Evolutionary conservation across 2,329 filamentous ascomycete species (phyloP), one percentile per base, ranked within the genome.

Genomic region (Lasiodiplodia sp.): DNA sequence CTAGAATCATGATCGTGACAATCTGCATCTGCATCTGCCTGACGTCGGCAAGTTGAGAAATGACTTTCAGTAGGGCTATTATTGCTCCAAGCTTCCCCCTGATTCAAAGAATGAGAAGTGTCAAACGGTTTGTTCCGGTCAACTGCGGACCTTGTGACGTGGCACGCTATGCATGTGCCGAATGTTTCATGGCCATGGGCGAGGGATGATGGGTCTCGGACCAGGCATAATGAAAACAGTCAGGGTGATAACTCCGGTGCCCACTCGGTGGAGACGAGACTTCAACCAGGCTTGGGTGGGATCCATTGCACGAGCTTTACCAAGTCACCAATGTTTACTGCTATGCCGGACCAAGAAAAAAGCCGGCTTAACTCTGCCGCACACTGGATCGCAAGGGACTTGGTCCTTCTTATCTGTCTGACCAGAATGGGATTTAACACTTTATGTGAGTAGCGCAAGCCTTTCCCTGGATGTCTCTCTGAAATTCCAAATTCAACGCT

Each of bases 141-240:
- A 38, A 7, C 25, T 18, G 10, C 21, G 52, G 16, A 8, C 25
- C 25, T 34, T 23, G 31, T 57, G 34, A 34, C 31, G 37, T 57
- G 31, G 31, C 55, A 58, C 18, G 53, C 28, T 34, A 58, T 21
- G 28, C 31, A 47, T 47, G 37, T 47, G 37, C 56, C 38, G 37
- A 60, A 60, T 16, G 37, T 47, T 60, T 47, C 56, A 47, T 60
- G n/a, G 7, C 56, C 56, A 60, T 18, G 38, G 56, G 23, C 38
- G 12, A 47, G 53, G 53, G 53, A 34, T 31, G 18, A 56, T 23
- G 40, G 40, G 40, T 47, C 40, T n/a, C 25, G 38, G 56, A 23
- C 21, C 12, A 47, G 53, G 53, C 8, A 34, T 28, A 12, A 56
- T 23, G 49, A 34, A 31, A n/a, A n/a, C 52, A 37, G 28, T 25